Evolutionary conservation across 768 basidiomycete species (phyloP).

Genomic region (Coprinellus micaceus): DNA sequence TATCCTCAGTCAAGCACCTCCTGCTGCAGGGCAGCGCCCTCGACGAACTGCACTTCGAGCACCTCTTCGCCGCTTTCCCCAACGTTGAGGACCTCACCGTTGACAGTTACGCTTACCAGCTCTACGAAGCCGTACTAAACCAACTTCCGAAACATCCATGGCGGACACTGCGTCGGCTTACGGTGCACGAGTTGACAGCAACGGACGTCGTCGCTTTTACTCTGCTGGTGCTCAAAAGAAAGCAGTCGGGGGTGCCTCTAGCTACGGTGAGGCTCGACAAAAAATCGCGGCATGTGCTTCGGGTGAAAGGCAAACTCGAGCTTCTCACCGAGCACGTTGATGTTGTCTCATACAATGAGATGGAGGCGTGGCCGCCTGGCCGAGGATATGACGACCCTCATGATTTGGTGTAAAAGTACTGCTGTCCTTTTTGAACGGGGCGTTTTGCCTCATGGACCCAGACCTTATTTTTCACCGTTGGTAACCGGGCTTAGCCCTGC

Average conservation of each 20-base stretch:
- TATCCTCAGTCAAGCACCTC: constrained; percentile 32
- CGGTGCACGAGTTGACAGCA: constrained; percentile 28
- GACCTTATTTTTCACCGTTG: too few species aligned
- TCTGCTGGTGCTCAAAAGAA: constrained; percentile 26
- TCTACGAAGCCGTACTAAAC: constrained; percentile 17
- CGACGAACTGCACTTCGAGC: constrained; percentile 25
- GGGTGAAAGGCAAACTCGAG: constrained; percentile 25
- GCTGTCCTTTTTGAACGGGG: too few species aligned
- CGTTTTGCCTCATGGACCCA: too few species aligned
- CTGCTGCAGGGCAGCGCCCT: constrained; percentile 33
- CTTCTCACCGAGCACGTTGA: constrained; percentile 25
- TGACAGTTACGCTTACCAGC: constrained; percentile 29
- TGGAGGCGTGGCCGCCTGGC: constrained; percentile 37
- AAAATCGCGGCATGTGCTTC: constrained; percentile 33
- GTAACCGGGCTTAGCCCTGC: too few species aligned
- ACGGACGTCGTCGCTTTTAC: constrained; percentile 30
- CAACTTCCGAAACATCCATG: constrained; percentile 20
- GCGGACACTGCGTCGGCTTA: constrained; percentile 33
- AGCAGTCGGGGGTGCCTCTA: constrained; percentile 3
- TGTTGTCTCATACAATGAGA: constrained; percentile 26
- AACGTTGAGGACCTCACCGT: constrained; percentile 29
- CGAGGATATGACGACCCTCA: constrained; percentile 37
- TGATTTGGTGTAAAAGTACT: constrained; percentile 15
- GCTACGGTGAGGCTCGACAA: constrained; percentile 32
- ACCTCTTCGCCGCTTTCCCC: constrained; percentile 35